Percentiles rank a stretch among this genome's conserved stretches.
These are phyloP conservation scores for Xylaria cubensis DNA, from an alignment of 495 filamentous ascomycete genomes.

Conservation along the genomic window DNA sequence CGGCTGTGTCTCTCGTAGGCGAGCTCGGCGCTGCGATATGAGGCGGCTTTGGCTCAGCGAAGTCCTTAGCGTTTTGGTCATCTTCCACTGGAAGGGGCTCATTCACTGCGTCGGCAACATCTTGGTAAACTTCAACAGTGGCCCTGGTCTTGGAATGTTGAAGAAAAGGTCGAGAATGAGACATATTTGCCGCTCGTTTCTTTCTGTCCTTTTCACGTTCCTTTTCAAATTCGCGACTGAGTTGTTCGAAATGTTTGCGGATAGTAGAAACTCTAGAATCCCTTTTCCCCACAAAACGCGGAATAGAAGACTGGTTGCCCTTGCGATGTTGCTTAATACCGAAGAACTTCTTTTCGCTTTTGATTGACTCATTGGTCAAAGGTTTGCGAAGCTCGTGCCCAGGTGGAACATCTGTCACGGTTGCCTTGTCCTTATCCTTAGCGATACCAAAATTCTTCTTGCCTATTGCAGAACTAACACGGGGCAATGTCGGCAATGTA, in stretches of 20 bases:
- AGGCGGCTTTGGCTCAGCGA: slow-evolving; percentile 44
- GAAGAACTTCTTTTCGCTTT: slow-evolving; percentile 75
- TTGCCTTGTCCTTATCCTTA: slow-evolving; percentile 42
- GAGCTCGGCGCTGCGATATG: slow-evolving; percentile 38
- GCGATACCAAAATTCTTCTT: slow-evolving; percentile 35
- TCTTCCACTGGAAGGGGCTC: slow-evolving; percentile 80
- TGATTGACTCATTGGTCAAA: slow-evolving; percentile 44
- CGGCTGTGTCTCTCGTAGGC: slow-evolving; percentile 31
- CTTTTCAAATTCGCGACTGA: slow-evolving; percentile 96
- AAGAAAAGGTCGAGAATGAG: slow-evolving; percentile 77
- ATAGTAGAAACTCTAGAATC: slow-evolving; percentile 83
- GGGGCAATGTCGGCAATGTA: slow-evolving; percentile 33
- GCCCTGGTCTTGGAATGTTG: slow-evolving; percentile 92
- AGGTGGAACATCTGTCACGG: slow-evolving; percentile 25
- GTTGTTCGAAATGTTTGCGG: slow-evolving; percentile 93
- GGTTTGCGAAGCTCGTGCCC: slow-evolving; percentile 40
- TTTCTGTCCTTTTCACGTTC: slow-evolving; percentile 86
- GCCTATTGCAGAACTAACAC: slow-evolving; percentile 35
- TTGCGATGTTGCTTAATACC: slow-evolving; percentile 68
- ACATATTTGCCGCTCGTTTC: slow-evolving; percentile 79
- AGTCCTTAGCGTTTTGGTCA: slow-evolving; percentile 41
- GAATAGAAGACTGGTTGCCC: slow-evolving; percentile 78
- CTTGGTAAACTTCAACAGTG: slow-evolving; percentile 93
- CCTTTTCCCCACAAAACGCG: slow-evolving; percentile 76
- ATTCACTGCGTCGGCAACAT: slow-evolving; percentile 89